Evolutionary conservation across 805 yeast genomes (phyloP).

Genomic region (Scheffersomyces coipomensis): DNA sequence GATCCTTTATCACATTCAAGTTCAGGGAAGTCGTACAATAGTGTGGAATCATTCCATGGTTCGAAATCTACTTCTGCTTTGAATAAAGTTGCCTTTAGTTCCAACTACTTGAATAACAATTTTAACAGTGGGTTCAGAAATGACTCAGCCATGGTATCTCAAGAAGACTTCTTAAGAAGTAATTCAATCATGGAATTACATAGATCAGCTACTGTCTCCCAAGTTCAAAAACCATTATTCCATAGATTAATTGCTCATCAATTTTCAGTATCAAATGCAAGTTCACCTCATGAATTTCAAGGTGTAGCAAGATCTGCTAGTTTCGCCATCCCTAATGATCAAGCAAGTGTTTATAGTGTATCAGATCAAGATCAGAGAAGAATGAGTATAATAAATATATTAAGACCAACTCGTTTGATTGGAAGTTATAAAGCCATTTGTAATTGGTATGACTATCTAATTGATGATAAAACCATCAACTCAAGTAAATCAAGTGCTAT

Average conservation of each 20-base stretch:
- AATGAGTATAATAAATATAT: constrained; percentile 11
- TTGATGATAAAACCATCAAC: constrained; percentile 11
- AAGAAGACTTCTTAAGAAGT: neutral
- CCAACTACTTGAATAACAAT: too few relatives aligned
- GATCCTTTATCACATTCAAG: too few relatives aligned
- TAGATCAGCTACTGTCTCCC: neutral
- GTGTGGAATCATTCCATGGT: neutral
- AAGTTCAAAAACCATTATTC: constrained; percentile 18
- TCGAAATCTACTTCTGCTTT: neutral
- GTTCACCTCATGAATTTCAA: constrained; percentile 11
- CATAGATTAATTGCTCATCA: constrained; percentile 27
- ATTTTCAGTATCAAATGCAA: constrained; percentile 30
- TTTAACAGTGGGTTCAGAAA: too few relatives aligned
- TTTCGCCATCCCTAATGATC: constrained; percentile 5
- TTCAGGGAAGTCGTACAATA: neutral
- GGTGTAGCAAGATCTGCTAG: constrained; percentile 1
- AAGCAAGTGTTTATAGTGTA: constrained; percentile 10
- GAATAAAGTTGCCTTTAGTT: neutral
- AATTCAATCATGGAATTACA: neutral
- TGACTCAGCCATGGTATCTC: too few relatives aligned
- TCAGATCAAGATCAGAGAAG: constrained; percentile 21
- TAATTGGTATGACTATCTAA: constrained; percentile 26
- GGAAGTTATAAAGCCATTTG: constrained; percentile 29
- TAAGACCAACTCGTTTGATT: constrained; percentile 32
- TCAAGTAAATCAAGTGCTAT: constrained; percentile 23